A percentile compares a stretch with the other conserved stretches of the same genome.
Conservation (phyloP, 2,329 filamentous ascomycete species). For the Gaeumannomyces tritici region DNA sequence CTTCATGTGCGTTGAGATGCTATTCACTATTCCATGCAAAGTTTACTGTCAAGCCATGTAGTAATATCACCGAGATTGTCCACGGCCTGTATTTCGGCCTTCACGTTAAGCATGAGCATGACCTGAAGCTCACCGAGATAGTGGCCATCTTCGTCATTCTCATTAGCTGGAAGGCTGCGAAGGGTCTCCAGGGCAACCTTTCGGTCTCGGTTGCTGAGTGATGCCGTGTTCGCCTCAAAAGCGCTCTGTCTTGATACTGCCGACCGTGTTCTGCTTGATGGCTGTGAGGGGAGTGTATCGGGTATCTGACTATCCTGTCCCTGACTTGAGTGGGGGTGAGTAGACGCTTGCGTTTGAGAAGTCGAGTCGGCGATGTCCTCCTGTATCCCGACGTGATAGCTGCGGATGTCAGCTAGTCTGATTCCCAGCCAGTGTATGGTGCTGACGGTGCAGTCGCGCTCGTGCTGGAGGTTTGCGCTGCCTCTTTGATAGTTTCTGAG, state of each 20-base stretch:
- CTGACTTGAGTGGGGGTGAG: background rate
- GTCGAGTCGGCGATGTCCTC: background rate
- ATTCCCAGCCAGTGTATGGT: constrained; percentile 57
- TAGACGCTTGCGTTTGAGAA: background rate
- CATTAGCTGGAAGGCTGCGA: constrained; percentile 21
- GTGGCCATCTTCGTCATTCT: constrained; percentile 24
- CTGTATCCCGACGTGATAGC: background rate
- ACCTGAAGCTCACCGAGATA: constrained; percentile 49
- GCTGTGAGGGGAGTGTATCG: background rate
- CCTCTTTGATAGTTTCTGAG: constrained; percentile 64
- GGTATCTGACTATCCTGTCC: background rate
- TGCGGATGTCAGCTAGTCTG: constrained; percentile 5
- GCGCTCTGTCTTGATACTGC: background rate
- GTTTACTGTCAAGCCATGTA: constrained; percentile 36
- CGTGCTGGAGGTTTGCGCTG: constrained; percentile 52
- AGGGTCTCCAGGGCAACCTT: constrained; percentile 46
- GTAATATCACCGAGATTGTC: constrained; percentile 43
- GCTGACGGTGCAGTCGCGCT: constrained; percentile 39
- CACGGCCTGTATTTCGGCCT: constrained; percentile 68
- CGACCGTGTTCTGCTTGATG: background rate
- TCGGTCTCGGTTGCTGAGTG: constrained; percentile 47
- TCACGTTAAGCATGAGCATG: constrained; percentile 66
- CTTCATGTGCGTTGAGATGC: too few relatives aligned
- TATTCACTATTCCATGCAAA: constrained; percentile 13
- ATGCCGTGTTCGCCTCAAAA: constrained; percentile 13